Evolutionary conservation across 2,329 filamentous ascomycete species (phyloP), one percentile per base, ranked within the genome.

Genomic region (Atkinsonella texensis): DNA sequence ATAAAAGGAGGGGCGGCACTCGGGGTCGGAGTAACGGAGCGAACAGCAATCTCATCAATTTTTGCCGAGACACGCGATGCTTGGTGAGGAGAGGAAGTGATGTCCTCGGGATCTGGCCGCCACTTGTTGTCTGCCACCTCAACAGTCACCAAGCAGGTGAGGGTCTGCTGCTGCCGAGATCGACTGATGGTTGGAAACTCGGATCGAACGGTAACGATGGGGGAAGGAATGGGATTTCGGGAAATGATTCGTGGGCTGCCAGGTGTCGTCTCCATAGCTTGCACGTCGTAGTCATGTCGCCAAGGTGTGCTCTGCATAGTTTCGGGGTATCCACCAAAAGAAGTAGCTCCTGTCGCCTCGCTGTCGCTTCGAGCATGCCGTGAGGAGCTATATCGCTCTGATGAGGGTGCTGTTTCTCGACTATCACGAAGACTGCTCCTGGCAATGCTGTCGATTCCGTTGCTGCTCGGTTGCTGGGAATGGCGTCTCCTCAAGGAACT

Each of bases 151-250:
- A 98, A 73, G 62, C 93, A 98, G 0, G 93, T 97, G 56, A 98
- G 74, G 11, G 88, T 93, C 66, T 98, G 93, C 66, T 96, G 93
- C 64, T 95, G 89, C 48, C 90, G 85, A 18, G 90, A 96, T 57
- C 89, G 80, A 67, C 78, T 96, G 61, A 98, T 79, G 1, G 93
- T 97, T 0, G 93, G 93, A 63, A 96, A 98, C 68, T 98, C 93
- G 64, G 91, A 97, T 53, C 91, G 87, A 46, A 98, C 86, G 0
- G 88, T 95, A n/a, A 98, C 89, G 0, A 81, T 86, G 0, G 93
- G 93, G 6, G 89, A 74, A 1, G 93, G 90, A 53, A 97, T 96
- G 0, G 89, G 89, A 59, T 95, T 95, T 60, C 85, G 87, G 10
- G 82, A 77, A 18, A 85, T 77, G 6, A 76, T 70, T 39, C 85